Evolutionary conservation across 169 alveolate genomes (phyloP).

Genomic region (Hepatocystis sp.): DNA sequence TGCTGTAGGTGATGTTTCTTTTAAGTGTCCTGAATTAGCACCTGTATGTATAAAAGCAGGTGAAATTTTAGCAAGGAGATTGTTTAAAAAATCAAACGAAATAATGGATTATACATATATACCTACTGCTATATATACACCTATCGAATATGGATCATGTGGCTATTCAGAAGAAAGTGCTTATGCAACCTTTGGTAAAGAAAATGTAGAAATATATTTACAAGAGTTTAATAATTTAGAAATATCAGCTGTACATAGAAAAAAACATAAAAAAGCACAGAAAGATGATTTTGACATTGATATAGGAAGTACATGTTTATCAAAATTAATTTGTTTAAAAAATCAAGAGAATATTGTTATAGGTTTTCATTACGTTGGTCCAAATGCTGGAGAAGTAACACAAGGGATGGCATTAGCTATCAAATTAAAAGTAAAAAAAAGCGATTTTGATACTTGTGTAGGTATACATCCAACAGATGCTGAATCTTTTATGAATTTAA

Average conservation of each 20-base stretch:
- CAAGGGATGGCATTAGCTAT: conserved; percentile 97
- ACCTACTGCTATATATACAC: conserved; percentile 99
- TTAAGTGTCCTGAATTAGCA: conserved; percentile 96
- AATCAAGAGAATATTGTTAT: conserved; percentile 92
- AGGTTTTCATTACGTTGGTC: conserved; percentile 98
- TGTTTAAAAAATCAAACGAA: conserved; percentile 89
- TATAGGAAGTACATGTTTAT: conserved; percentile 89
- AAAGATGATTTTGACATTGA: conserved; percentile 86
- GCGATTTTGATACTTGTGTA: conserved; percentile 91
- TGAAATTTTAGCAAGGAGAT: conserved; percentile 94
- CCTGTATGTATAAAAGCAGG: conserved; percentile 99
- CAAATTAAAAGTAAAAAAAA: conserved; percentile 94
- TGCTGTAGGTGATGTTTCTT: conserved; percentile 97
- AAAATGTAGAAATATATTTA: conserved; percentile 90
- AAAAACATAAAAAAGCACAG: conserved; percentile 76
- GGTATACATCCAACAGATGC: conserved; percentile 99
- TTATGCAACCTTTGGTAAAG: conserved; percentile 82
- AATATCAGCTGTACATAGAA: conserved; percentile 87
- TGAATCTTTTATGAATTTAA: conserved; percentile 91
- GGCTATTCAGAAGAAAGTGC: conserved; percentile 96
- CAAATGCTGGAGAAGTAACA: conserved; percentile 99
- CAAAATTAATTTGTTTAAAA: conserved; percentile 93
- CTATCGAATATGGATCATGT: conserved; percentile 96
- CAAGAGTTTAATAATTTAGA: conserved; percentile 93
- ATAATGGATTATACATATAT: conserved; percentile 79